Base-by-base conservation (phyloP, 2,329 filamentous ascomycete genomes). In the Neophaeococcomyces aloes region DNA sequence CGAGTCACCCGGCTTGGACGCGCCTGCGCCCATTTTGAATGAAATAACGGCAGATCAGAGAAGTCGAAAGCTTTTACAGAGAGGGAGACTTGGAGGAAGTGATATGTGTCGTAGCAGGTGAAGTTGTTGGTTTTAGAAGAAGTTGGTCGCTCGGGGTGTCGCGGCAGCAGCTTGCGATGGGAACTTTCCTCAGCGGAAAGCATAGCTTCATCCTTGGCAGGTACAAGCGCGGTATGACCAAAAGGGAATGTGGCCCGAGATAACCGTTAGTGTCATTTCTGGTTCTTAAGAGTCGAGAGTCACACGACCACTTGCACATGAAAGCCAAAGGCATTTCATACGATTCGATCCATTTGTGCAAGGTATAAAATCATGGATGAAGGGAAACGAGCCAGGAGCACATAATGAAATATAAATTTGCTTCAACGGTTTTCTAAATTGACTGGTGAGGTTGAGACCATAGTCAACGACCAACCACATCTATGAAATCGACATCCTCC, bases 1-100 rank as follows among this genome's bases (percentile, higher is more conserved):
- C 47, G 61, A 65, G 56, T 64, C 65, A 50, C 72, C 68, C 54
- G 72, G 72, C 65, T 79, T 79, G 42, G 77, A 81, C 64, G 70
- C 70, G 54, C 74, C 74, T 58, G 72, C 70, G 61, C 77, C 77
- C 77, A 81, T 81, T 60, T 27, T 27, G 23, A 10, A 27, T 5
- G 10, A 27, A 27, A 10, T 27, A 19, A 32, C 11, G 8, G n/a
- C 10, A 14, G 11, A 19, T 25, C 25, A 15, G 8, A 4, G 15
- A 34, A 33, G 17, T 33, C 3, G 19, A 7, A 6, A 19, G 30
- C 17, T 10, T 32, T 15, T 2, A 1, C 23, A 27, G 10, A 27
- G 23, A 27, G 5, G 23, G 10, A 10, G 23, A 6, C 23, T 5
- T 5, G 5, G 10, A 27, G 10, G 23, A 27, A 27, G 10, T 27